These are phyloP conservation scores for Funneliformis caledonium DNA, from an alignment of 371 early-diverging fungal species.

Conservation along the genomic window DNA sequence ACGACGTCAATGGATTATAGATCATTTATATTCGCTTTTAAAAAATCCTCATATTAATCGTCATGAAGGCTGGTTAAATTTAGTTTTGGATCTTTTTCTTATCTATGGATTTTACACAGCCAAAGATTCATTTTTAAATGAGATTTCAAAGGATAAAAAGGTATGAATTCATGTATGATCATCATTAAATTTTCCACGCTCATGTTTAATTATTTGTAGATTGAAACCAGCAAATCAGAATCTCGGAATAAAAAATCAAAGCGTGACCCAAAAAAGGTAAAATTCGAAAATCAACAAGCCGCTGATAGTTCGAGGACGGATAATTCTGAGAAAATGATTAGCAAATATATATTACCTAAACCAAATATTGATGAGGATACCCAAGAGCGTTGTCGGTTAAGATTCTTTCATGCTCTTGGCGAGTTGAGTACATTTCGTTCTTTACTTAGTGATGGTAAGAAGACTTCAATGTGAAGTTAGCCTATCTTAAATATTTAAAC, in stretches of 20 bases:
- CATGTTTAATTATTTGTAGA: neutral
- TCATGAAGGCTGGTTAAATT: slow-evolving; percentile 68
- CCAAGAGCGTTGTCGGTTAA: slow-evolving; percentile 60
- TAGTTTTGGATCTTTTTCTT: slow-evolving; percentile 68
- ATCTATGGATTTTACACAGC: slow-evolving; percentile 75
- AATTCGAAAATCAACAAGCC: neutral
- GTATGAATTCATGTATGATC: neutral
- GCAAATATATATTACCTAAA: slow-evolving; percentile 44
- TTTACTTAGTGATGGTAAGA: slow-evolving; percentile 51
- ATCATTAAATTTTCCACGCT: slow-evolving; percentile 1
- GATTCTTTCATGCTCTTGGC: slow-evolving; percentile 69
- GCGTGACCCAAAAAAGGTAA: neutral
- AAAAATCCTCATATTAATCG: slow-evolving; percentile 74
- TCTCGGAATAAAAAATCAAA: neutral
- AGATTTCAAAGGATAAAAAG: slow-evolving; percentile 39
- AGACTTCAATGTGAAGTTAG: neutral
- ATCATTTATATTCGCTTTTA: slow-evolving; percentile 79
- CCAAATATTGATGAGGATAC: slow-evolving; percentile 63
- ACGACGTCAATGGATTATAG: slow-evolving; percentile 78
- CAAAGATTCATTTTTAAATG: slow-evolving; percentile 43
- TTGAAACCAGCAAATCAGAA: neutral
- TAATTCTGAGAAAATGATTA: neutral
- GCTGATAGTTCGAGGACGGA: neutral
- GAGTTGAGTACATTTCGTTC: slow-evolving; percentile 68
- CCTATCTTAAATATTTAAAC: neutral